Conservation (phyloP, 257 asterid species). For the Ajuga chamaepitys region DNA sequence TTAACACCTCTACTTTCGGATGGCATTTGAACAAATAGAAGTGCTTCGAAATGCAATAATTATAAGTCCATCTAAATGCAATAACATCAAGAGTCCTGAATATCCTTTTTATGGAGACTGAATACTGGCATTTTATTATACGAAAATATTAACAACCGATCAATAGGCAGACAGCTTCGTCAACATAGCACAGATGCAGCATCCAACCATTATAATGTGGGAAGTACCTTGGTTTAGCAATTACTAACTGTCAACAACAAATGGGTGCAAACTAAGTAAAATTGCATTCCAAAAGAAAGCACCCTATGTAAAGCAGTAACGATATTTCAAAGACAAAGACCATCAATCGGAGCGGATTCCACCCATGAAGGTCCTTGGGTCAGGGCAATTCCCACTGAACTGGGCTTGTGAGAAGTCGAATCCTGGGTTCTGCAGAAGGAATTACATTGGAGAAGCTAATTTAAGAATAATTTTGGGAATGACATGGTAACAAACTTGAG, state of each 20-base stretch:
- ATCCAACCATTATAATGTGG: too few relatives aligned
- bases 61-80: too few relatives aligned
- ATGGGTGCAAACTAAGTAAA: not conserved
- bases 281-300: not conserved
- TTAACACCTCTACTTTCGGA: too few relatives aligned
- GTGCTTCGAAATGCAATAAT: not conserved
- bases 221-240: too few relatives aligned
- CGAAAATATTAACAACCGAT: not conserved
- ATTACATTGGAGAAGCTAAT: not conserved
- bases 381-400: slow-evolving; percentile 74
- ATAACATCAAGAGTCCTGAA: too few relatives aligned
- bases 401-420: slow-evolving; percentile 90
- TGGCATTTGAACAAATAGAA: too few relatives aligned
- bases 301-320: not conserved
- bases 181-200: not conserved
- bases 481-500: not conserved
- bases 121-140: too few relatives aligned
- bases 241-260: not conserved
- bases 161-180: not conserved
- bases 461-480: not conserved
- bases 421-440: slow-evolving; percentile 64
- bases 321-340: not conserved
- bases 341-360: slow-evolving; percentile 48
- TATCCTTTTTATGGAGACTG: too few relatives aligned
- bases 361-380: slow-evolving; percentile 81